Evolutionary conservation across 2,329 filamentous ascomycete species (phyloP).

Genomic region (Stachybotrys echinatus): DNA sequence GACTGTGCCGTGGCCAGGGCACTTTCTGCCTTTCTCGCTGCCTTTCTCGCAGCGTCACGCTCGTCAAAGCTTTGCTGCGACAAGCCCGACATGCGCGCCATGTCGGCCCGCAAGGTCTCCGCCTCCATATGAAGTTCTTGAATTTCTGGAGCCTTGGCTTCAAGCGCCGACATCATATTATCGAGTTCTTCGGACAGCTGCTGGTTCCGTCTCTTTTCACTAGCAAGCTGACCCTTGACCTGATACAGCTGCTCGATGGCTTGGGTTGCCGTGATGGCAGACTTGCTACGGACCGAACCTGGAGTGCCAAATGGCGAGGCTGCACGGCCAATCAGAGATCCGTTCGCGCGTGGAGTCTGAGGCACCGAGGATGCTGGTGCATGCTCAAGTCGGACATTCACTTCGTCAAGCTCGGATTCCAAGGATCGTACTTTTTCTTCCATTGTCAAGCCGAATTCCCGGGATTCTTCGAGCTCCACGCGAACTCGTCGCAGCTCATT

Average conservation of each 20-base stretch:
- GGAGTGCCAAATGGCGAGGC: slow-evolving; percentile 59
- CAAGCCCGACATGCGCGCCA: slow-evolving; percentile 78
- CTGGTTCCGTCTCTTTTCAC: slow-evolving; percentile 68
- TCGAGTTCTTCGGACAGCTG: slow-evolving; percentile 74
- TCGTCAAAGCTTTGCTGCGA: slow-evolving; percentile 78
- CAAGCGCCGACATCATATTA: slow-evolving; percentile 78
- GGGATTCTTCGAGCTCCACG: slow-evolving; percentile 52
- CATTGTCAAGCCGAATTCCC: slow-evolving; percentile 37
- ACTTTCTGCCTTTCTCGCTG: slow-evolving; percentile 72
- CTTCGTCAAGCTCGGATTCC: slow-evolving; percentile 48
- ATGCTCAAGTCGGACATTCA: slow-evolving; percentile 44
- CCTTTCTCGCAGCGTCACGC: slow-evolving; percentile 72
- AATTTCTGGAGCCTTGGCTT: slow-evolving; percentile 81
- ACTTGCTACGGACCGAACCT: slow-evolving; percentile 50
- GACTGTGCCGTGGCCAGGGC: slow-evolving; percentile 57
- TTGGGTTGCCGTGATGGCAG: slow-evolving; percentile 54
- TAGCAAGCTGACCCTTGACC: slow-evolving; percentile 66
- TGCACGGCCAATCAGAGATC: slow-evolving; percentile 45
- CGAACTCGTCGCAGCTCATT: slow-evolving; percentile 51
- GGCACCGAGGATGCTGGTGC: slow-evolving; percentile 43
- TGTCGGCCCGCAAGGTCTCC: slow-evolving; percentile 71
- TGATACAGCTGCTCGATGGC: slow-evolving; percentile 60
- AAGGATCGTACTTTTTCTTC: slow-evolving; percentile 45
- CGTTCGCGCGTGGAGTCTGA: slow-evolving; percentile 57
- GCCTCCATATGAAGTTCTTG: slow-evolving; percentile 80